These are phyloP conservation scores for Nadsonia commutata DNA, from an alignment of 1,139 yeast genomes.

Conservation along the genomic window DNA sequence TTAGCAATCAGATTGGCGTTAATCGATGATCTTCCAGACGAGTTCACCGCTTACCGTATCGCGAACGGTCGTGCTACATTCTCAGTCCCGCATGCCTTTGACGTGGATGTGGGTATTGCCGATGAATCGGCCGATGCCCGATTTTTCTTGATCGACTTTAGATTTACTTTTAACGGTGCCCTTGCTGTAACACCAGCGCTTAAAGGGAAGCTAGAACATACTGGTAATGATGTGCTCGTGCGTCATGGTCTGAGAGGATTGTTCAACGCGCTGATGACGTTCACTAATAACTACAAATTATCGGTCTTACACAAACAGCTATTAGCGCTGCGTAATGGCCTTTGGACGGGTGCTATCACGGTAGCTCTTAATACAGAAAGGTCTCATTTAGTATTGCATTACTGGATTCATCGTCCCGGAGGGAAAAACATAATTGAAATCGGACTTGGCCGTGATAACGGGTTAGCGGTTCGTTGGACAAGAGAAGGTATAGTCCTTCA, in stretches of 20 bases:
- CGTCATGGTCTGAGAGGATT: slow-evolving; percentile 42
- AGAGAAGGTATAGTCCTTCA: slow-evolving; percentile 35
- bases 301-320: slow-evolving; percentile 56
- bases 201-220: slow-evolving; percentile 36
- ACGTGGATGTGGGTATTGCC: slow-evolving; percentile 55
- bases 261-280: slow-evolving; percentile 54
- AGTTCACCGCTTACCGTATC: slow-evolving; percentile 48
- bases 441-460: slow-evolving; percentile 41
- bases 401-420: slow-evolving; percentile 44
- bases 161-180: slow-evolving; percentile 30
- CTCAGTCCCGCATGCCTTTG: slow-evolving; percentile 48
- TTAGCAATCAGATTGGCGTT: slow-evolving; percentile 65
- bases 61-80: slow-evolving; percentile 68
- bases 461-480: slow-evolving; percentile 49
- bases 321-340: slow-evolving; percentile 36
- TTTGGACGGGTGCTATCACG: slow-evolving; percentile 55
- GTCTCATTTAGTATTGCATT: slow-evolving; percentile 45
- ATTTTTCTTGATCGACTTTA: slow-evolving; percentile 59
- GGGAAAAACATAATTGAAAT: slow-evolving; percentile 46
- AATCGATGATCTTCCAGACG: slow-evolving; percentile 42
- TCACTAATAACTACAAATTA: slow-evolving; percentile 60
- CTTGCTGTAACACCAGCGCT: slow-evolving; percentile 21
- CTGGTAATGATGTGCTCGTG: slow-evolving; percentile 43
- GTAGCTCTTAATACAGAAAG: slow-evolving; percentile 54
- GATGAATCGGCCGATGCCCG: slow-evolving; percentile 49